These are phyloP conservation scores for Exophiala aquamarina DNA, from an alignment of 2,329 filamentous ascomycete species.

Conservation along the genomic window DNA sequence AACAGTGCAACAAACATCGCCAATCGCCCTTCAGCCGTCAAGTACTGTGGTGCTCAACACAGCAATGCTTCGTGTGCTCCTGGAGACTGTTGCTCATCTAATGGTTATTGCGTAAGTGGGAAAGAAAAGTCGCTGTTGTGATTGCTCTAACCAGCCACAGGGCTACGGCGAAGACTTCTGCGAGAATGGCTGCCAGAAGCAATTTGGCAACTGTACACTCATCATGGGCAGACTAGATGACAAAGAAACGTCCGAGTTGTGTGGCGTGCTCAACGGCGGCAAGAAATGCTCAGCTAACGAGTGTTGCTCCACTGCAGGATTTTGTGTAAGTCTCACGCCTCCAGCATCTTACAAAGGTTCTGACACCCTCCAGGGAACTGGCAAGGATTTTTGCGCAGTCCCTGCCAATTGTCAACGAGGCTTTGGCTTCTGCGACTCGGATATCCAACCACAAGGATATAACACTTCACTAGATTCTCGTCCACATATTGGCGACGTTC, in stretches of 20 bases:
- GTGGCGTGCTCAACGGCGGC: not conserved
- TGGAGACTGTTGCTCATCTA: slow-evolving; percentile 8
- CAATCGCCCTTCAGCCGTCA: not conserved
- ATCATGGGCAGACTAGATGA: not conserved
- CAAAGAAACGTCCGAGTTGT: not conserved
- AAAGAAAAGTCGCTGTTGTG: not conserved
- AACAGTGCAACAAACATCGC: not conserved
- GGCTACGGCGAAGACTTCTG: not conserved
- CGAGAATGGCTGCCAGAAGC: not conserved
- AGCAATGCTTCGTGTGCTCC: slow-evolving; percentile 3
- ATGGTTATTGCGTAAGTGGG: slow-evolving; percentile 25
- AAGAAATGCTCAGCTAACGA: not conserved
- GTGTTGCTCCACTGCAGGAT: not conserved
- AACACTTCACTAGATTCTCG: slow-evolving; percentile 15
- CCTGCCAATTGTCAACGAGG: slow-evolving; percentile 23
- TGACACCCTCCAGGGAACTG: slow-evolving; percentile 16
- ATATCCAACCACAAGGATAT: slow-evolving; percentile 15
- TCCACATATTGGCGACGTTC: slow-evolving; percentile 17
- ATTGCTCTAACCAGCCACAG: not conserved
- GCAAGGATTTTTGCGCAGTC: slow-evolving; percentile 21
- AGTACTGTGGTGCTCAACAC: slow-evolving; percentile 9
- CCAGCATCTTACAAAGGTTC: not conserved
- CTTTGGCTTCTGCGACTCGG: slow-evolving; percentile 26
- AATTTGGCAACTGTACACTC: not conserved
- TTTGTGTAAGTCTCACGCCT: not conserved